Conservation (phyloP, 768 basidiomycete genomes). For the Lentinula lateritia region DNA sequence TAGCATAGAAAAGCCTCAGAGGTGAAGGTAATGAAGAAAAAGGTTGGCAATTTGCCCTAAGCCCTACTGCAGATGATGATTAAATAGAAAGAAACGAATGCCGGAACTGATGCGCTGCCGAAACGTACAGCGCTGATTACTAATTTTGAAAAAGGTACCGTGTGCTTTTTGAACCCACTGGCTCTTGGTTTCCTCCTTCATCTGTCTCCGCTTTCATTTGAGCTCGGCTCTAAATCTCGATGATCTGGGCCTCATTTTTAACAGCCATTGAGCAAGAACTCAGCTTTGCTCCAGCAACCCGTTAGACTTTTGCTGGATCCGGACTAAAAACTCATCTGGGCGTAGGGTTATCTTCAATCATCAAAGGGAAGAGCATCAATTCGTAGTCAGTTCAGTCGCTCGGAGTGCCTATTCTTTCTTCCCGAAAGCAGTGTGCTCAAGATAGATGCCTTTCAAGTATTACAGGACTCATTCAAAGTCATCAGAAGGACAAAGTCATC, state of each 20-base stretch:
- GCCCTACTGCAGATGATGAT: background rate
- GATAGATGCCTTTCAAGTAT: background rate
- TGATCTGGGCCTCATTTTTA: background rate
- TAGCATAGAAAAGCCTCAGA: slow-evolving; percentile 33
- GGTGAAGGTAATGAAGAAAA: slow-evolving; percentile 25
- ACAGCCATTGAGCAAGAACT: background rate
- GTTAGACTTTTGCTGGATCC: background rate
- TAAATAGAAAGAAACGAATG: background rate
- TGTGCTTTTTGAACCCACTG: background rate
- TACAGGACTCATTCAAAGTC: background rate
- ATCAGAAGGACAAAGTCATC: background rate
- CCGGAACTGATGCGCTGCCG: background rate
- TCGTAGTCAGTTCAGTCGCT: background rate
- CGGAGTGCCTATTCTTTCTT: background rate
- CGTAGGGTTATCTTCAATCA: background rate
- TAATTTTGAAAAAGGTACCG: background rate
- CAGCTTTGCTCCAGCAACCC: background rate
- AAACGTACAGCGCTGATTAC: background rate
- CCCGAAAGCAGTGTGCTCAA: background rate
- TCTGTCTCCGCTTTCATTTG: background rate
- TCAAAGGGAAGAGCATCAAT: background rate
- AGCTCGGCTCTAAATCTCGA: background rate
- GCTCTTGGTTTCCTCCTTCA: background rate
- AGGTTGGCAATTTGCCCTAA: slow-evolving; percentile 8
- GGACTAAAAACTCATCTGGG: background rate